Base-by-base conservation (phyloP, 495 filamentous ascomycete species). In the Penicillium atrosanguineum region DNA sequence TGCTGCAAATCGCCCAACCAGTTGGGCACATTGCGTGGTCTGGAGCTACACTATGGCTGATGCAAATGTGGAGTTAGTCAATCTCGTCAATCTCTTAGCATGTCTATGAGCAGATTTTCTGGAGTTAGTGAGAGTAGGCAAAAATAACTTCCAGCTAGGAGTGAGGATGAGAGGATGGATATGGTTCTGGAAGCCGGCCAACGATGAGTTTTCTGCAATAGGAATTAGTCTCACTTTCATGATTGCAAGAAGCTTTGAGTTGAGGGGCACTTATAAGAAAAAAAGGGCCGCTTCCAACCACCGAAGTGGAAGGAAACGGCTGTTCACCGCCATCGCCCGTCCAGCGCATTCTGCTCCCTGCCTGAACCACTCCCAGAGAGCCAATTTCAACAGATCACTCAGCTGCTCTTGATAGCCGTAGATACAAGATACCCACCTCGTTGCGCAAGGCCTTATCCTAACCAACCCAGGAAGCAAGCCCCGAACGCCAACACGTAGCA, bases 211-310 rank as follows among this genome's bases (percentile, higher is more conserved):
- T 12, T 14, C 16, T 61, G 55, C 26, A 39, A 16, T 9, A 23
- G 66, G 61, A 75, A 64, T 71, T 62, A 72, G 67, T 60, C 57
- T 55, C 63, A 36, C 41, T 40, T 55, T 36, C 31, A 2, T 34
- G 44, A n/a, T n/a, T n/a, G n/a, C n/a, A n/a, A 37, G 55, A 47
- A 14, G 19, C 2, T 12, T n/a, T 8, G 31, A 36, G 46, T 34
- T 44, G 28, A 15, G 70, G 73, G 49, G 48, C 37, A 88, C 85
- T 86, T 87, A 88, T 88, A 83, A 78, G 78, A 68, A 75, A 75
- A 73, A 68, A 59, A 56, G 75, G 80, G 82, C 82, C 82, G 70
- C 67, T 72, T 64, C 75, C 76, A 40, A 74, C 77, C 45, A 45
- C 53, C 56, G 29, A 52, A 46, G 64, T 18, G 55, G 56, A 20